Evolutionary conservation across 2,329 filamentous ascomycete genomes (phyloP), one percentile per base, ranked within the genome.

Genomic region (Calonectria henricotiae): DNA sequence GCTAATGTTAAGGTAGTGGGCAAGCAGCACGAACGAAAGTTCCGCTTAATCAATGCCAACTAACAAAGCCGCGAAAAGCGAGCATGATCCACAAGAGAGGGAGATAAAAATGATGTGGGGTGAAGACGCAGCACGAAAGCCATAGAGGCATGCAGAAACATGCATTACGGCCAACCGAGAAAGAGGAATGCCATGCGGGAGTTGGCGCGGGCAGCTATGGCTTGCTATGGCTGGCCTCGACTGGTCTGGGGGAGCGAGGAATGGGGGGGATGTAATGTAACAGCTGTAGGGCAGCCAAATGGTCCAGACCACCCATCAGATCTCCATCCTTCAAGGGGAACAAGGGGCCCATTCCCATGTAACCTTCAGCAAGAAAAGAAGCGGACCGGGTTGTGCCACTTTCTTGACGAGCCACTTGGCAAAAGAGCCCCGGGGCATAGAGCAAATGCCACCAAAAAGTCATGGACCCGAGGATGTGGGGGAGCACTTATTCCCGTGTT

Each of bases 301-400:
- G 69, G 67, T 76, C 71, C 67, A 71, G 73, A 73, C 74, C 66
- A 70, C 71, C 68, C 68, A 44, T 67, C 60, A 76, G 63, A 76
- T 75, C 71, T 69, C 37, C 71, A 67, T 68, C 68, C 69, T 44
- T 61, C 71, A 54, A 25, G 20, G 30, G 23, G 37, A 49, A 27
- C 39, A 55, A 39, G 37, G 46, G 39, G 25, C 39, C 65, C 58
- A 72, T 63, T 66, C 68, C 64, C 72, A 70, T 76, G 68, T 69
- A 63, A 65, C 62, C 63, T 47, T 68, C 63, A 66, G 47, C 72
- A 51, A 63, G 64, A 35, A 63, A 65, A 70, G 67, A 64, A 68
- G 60, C 66, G 66, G 62, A 65, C 65, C 65, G 55, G 64, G 72
- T 58, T 58, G 61, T 41, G 60, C 25, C 37, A 54, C 62, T 51